Base-by-base conservation (phyloP, 2,329 filamentous ascomycete genomes). In the Aspergillus sp. region DNA sequence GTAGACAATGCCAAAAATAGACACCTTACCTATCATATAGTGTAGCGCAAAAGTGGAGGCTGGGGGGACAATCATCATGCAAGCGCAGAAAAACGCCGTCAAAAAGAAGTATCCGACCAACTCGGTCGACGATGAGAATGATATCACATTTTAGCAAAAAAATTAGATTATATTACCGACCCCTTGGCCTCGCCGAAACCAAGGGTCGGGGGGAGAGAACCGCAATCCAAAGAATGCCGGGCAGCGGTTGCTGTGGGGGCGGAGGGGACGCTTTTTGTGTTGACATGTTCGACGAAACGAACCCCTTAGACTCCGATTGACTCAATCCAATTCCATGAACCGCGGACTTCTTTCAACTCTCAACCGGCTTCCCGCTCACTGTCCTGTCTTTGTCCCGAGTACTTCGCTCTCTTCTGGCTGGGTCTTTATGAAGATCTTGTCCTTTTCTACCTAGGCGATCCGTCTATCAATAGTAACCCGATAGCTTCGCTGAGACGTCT, bases 241-340 rank as follows among this genome's bases (percentile, higher is more conserved):
- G 31, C 50, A 52, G 56, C 52, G 64, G 64, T 66, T 67, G 64
- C 64, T 67, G 61, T 66, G 64, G 64, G 62, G 65, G 61, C 45
- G 52, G 51, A 49, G 56, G 46, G 48, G 33, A 56, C 56, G 39
- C 37, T 61, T 65, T 49, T 33, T 25, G 21, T 66, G 63, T 66
- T 65, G 63, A 66, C 60, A 61, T 56, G 9, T 43, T 46, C 41
- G 49, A 25, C 39, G 27, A n/a, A 52, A 37, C 44, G 55, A 58
- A 55, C 56, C 55, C 55, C 55, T 52, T 57, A 31, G 31, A 52
- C 25, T 41, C 25, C 23, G 17, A 40, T 52, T 19, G 41, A 45
- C 44, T 58, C 39, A 43, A 46, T 25, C 33, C 27, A 51, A 27
- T 4, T 31, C 27, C 27, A 39, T 27, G 35, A 39, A 43, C 31